Base-by-base conservation (phyloP, 345 rosid genomes). In the Gynandropsis gynandra region DNA sequence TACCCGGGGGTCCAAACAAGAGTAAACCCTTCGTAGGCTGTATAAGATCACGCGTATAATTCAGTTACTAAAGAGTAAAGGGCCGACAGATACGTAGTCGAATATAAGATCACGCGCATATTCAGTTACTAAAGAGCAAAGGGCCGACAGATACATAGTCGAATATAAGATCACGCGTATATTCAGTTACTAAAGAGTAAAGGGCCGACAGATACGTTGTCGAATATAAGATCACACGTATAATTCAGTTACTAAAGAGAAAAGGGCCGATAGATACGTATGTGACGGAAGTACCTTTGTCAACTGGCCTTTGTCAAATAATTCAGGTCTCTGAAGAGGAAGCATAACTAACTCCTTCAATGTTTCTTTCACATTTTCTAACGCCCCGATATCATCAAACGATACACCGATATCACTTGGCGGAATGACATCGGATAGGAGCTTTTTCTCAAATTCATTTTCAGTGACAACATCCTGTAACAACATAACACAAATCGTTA, bases 1-100 rank as follows among this genome's bases (percentile, higher is more conserved):
- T 93, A 56, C 99, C 99, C 69, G 99, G 99, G 51, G 99, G 99
- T 63, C 99, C 99, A 72, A 93, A 93, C 40, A 93, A 76, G 67
- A 93, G 67, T 48, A 93, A 87, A 55, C 99, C 99, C 66, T 93
- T 93, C 49, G 97, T 88, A 48, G 99, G 99, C 99, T 93, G 82
- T 48, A 37, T 47, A 19, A 50, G 24, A 63, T 4, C 45, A 50
- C 16, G 21, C 33, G 47, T 20, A 47, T n/a, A 40, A 17, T 42
- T 46, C 21, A 17, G 46, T 8, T 40, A 50, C 20, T 14, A 54
- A 21, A 34, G 19, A 37, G 33, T 10, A 20, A 19, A 10, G 59
- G 47, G 40, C 6, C n/a, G 54, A 14, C 51, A 56, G 57, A 11
- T 18, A 10, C 9, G 29, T 34, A 62, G n/a, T n/a, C 15, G 47